Conservation (phyloP, 78 protist genomes). For the slime mould (Dictyostelium discoideum) region DNA sequence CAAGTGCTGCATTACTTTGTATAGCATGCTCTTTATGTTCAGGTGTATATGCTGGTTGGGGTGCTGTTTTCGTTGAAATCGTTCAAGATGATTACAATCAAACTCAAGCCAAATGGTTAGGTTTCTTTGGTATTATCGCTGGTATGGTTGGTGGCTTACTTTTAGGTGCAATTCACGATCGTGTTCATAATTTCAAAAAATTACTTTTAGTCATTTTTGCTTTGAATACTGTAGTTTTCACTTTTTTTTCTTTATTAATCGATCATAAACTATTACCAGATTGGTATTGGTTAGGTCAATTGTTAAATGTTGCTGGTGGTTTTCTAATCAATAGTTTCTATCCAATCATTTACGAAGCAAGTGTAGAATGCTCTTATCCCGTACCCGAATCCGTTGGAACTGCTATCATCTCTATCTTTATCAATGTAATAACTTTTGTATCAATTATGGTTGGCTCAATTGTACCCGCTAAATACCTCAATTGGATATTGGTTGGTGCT, state of each 20-base stretch:
- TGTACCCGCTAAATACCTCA: slow-evolving; percentile 5
- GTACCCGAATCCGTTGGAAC: slow-evolving; percentile 63
- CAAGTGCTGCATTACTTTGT: slow-evolving; percentile 21
- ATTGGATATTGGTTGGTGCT: slow-evolving; percentile 52
- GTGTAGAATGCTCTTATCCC: slow-evolving; percentile 48
- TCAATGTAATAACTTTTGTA: slow-evolving; percentile 43
- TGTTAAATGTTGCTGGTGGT: slow-evolving; percentile 51
- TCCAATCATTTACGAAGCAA: slow-evolving; percentile 70
- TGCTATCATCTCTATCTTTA: slow-evolving; percentile 38
- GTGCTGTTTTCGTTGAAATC: slow-evolving; percentile 48
- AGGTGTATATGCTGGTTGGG: slow-evolving; percentile 59
- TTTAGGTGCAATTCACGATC: slow-evolving; percentile 37
- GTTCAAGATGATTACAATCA: not conserved
- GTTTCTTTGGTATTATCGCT: slow-evolving; percentile 74
- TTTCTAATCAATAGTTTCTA: slow-evolving; percentile 48
- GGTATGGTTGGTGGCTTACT: slow-evolving; percentile 59
- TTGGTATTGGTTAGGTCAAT: slow-evolving; percentile 65
- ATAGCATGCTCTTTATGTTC: not conserved
- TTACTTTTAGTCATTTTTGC: not conserved
- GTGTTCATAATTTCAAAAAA: slow-evolving; percentile 44
- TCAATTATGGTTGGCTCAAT: slow-evolving; percentile 14
- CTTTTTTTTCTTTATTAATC: slow-evolving; percentile 22
- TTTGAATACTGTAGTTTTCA: slow-evolving; percentile 5
- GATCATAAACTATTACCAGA: slow-evolving; percentile 19
- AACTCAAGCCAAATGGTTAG: slow-evolving; percentile 62